phyloP scores from a whole-genome alignment of 306 rosid species.

The Morella rubra region DNA sequence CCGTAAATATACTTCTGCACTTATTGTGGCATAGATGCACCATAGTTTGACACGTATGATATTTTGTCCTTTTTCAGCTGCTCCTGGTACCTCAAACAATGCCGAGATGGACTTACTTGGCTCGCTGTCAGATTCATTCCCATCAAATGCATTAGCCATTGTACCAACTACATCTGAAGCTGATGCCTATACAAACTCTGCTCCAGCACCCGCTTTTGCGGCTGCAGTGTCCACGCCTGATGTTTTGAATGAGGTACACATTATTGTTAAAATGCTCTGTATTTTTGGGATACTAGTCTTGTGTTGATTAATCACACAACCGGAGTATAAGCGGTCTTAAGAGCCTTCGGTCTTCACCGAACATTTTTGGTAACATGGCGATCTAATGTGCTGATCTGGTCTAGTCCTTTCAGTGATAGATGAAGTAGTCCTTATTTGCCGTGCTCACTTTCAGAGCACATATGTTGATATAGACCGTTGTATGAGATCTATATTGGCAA shows the following conservation, averaged over 20 bases:
- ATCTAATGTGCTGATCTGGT: not conserved
- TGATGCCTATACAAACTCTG: slow-evolving; percentile 34
- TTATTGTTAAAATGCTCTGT: slow-evolving; percentile 10
- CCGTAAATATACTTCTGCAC: not conserved
- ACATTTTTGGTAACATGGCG: not conserved
- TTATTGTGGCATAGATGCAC: slow-evolving; percentile 11
- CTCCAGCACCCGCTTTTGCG: slow-evolving; percentile 45
- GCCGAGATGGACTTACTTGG: slow-evolving; percentile 78
- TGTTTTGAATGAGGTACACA: slow-evolving; percentile 58
- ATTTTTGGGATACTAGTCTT: not conserved
- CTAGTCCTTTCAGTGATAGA: not conserved
- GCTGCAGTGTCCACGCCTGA: slow-evolving; percentile 47
- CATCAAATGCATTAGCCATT: slow-evolving; percentile 64
- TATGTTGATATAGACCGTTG: not conserved
- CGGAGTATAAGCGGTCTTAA: not conserved
- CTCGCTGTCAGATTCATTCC: slow-evolving; percentile 70
- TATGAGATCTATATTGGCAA: not conserved
- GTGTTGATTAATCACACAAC: not conserved
- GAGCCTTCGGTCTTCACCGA: not conserved
- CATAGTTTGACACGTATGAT: slow-evolving; percentile 1
- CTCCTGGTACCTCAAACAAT: slow-evolving; percentile 50
- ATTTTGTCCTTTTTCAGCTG: slow-evolving; percentile 45
- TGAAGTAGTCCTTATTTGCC: not conserved
- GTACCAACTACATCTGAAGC: slow-evolving; percentile 59
- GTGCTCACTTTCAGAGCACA: not conserved